Base-by-base conservation (phyloP, 2,329 filamentous ascomycete genomes). In the Verticillium albo-atrum region DNA sequence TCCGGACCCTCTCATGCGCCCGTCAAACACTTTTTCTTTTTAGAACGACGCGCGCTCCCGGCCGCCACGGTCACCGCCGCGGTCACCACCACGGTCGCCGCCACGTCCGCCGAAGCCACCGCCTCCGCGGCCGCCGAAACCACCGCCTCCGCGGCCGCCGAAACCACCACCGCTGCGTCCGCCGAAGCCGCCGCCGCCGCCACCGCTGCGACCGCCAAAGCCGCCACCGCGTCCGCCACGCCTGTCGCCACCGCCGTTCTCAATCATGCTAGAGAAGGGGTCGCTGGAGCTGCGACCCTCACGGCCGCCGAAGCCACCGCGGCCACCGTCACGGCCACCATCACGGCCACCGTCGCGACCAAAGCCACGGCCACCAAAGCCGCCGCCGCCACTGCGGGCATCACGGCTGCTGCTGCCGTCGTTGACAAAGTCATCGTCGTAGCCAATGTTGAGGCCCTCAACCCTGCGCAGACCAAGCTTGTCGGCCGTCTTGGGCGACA, bases 391-490 rank as follows among this genome's bases (percentile, higher is more conserved):
- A 12, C 59, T 62, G 25, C 62, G 57, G 35, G 63, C 58, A 26
- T 59, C 59, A 54, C 56, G 53, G 7, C 50, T 32, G 27, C 27
- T 58, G 25, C 58, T 54, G 15, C 66, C 61, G 9, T 60, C 58
- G 37, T 65, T 60, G 51, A 58, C 56, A 50, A 27, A 56, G 35
- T 37, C 17, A 51, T 58, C 53, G 10, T 55, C 56, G 9, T 58
- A 20, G 6, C 30, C 56, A n/a, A 77, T 66, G 59, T 75, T 77
- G 60, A 83, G 47, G 57, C 70, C 71, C 0, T 34, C 52, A 4
- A 70, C 56, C 2, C 65, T 58, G 10, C 32, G 6, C 23, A 80
- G 59, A 28, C 75, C 73, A 56, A 73, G 65, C 34, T 74, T 72
- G 4, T 58, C 56, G 7, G 42, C 30, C 3, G 28, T 25, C n/a